A percentile compares a stretch with the other conserved stretches of the same genome.
Evolutionary conservation across 192 early-diverging fungal genomes (phyloP).

Genomic region (Backusella liffmaniae): DNA sequence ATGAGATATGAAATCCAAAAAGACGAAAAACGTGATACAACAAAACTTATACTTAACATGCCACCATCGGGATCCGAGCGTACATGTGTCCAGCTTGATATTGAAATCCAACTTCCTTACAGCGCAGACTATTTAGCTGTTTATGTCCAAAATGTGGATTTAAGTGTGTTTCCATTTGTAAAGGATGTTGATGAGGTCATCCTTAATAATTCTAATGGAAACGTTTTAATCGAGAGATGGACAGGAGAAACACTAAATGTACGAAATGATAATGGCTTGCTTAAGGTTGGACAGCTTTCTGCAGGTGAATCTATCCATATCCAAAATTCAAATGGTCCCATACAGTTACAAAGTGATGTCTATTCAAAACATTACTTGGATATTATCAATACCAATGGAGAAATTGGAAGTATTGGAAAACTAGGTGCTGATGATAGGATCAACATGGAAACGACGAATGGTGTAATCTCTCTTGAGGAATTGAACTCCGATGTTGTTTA

Average conservation of each 20-base stretch:
- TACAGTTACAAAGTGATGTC: background rate
- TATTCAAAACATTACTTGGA: background rate
- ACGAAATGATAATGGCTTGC: background rate
- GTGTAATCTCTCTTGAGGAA: background rate
- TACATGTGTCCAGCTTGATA: background rate
- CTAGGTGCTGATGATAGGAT: background rate
- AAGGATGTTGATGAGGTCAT: background rate
- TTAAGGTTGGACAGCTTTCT: background rate
- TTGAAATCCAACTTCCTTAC: slow-evolving; percentile 5
- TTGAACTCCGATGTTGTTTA: background rate
- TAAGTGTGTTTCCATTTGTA: background rate
- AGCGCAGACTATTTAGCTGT: background rate
- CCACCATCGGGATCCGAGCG: background rate
- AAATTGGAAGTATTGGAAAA: background rate
- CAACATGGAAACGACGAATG: background rate
- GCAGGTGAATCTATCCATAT: slow-evolving; percentile 1
- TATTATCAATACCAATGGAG: background rate
- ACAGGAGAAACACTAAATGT: background rate
- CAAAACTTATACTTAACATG: background rate
- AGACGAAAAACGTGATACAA: background rate
- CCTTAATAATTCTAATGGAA: background rate
- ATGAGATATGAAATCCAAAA: background rate
- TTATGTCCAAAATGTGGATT: background rate
- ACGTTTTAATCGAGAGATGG: background rate
- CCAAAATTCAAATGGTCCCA: background rate